Evolutionary conservation across 345 rosid species (phyloP).

Genomic region (Gossypioides kirkii): DNA sequence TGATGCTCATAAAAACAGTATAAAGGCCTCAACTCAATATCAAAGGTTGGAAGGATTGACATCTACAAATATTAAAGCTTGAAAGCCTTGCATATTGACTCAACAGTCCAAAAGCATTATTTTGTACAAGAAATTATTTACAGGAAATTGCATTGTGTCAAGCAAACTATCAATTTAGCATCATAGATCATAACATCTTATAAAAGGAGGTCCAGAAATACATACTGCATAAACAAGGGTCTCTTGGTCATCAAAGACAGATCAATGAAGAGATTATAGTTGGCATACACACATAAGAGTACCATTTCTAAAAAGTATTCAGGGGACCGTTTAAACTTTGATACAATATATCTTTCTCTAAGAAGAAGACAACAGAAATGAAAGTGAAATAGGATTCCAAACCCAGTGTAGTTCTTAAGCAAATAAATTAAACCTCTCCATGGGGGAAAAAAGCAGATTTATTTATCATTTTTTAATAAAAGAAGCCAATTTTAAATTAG

Average conservation of each 20-base stretch:
- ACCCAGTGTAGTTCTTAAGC: neutral
- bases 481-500: neutral
- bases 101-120: neutral
- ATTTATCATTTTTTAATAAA: neutral
- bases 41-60: neutral
- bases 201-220: neutral
- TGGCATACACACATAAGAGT: neutral
- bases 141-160: neutral
- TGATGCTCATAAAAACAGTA: slow-evolving; percentile 24
- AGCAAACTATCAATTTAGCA: slow-evolving; percentile 2
- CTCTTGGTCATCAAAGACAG: neutral
- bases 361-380: neutral
- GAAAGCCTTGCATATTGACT: neutral
- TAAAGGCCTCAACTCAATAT: neutral
- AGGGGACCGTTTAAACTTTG: neutral
- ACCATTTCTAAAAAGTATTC: neutral
- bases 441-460: neutral
- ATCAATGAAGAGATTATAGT: neutral
- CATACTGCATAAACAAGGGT: neutral
- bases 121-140: neutral
- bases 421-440: neutral
- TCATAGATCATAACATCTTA: neutral
- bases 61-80: neutral
- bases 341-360: neutral
- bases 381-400: neutral